Base-by-base conservation (phyloP, 1,284 basidiomycete genomes). In the Psilocybe mexicana region DNA sequence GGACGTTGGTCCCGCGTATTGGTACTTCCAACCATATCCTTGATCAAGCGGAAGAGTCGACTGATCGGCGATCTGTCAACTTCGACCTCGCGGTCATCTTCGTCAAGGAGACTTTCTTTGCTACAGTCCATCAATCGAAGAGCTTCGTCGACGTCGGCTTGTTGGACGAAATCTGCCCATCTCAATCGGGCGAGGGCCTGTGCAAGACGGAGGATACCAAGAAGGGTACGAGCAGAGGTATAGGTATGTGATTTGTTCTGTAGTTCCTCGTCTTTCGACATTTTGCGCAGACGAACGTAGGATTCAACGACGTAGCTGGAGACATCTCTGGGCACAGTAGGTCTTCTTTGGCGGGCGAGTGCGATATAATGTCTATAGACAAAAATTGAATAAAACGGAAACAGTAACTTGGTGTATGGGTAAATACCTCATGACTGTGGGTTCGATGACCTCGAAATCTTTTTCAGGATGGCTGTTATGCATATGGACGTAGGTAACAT, bases 401-500 rank as follows among this genome's bases (percentile, higher is more conserved):
- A 43, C 5, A 33, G 35, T 6, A 47, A 42, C 26, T 36, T 43
- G 7, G 18, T 24, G 54, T 43, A 28, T n/a, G 38, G 43, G 8
- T 4, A 65, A 79, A 58, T 60, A 92, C 92, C 93, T 88, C 88
- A 99, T 95, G 57, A 97, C 76, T 11, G 82, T 80, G 4, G 96
- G 94, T 48, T 93, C 88, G 51, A 99, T 82, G 10, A 94, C 85
- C 50, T 94, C 92, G 63, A 91, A 82, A 59, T 93, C 88, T 26
- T 97, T 82, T 57, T 87, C 83, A 0, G 97, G 97, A 68, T 97
- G 96, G 11, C 79, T 80, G 60, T 90, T 95, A 77, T 94, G 83
- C 97, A 99, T 99, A 74, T 99, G 97, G 14, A 99, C 97, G 69
- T 95, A 90, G 0, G 97, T 97, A 61, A 99, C 94, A 76, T 99